phyloP scores from a whole-genome alignment of 2,329 filamentous ascomycete species.

The Nannizziopsis barbatae region DNA sequence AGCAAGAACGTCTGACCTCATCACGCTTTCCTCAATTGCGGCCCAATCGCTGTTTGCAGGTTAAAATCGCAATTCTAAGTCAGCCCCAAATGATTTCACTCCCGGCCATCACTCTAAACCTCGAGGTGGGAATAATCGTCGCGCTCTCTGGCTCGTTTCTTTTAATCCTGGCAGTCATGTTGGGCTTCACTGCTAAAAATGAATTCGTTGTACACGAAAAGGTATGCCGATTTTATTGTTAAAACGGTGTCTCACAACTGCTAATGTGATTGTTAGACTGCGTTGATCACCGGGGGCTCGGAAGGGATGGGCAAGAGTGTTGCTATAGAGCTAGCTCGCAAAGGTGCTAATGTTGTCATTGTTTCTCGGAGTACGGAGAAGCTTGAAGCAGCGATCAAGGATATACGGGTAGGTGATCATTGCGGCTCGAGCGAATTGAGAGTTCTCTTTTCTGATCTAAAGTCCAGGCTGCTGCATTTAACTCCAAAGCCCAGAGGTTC shows the following conservation, averaged over 20 bases:
- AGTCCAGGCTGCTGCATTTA: constrained; percentile 51
- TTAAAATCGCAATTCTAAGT: neutral
- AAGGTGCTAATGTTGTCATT: constrained; percentile 78
- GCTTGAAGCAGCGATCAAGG: constrained; percentile 57
- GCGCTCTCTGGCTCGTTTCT: constrained; percentile 21
- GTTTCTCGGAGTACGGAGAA: constrained; percentile 67
- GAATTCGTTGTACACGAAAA: constrained; percentile 76
- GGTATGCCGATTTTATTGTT: constrained; percentile 40
- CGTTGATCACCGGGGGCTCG: constrained; percentile 81
- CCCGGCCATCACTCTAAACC: constrained; percentile 6
- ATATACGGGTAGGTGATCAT: constrained; percentile 47
- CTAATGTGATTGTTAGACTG: constrained; percentile 48
- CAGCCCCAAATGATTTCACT: neutral
- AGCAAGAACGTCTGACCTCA: neutral
- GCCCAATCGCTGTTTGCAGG: neutral
- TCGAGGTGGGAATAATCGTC: constrained; percentile 14
- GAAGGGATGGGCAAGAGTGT: constrained; percentile 79
- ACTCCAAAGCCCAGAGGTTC: constrained; percentile 62
- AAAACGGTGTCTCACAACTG: constrained; percentile 8
- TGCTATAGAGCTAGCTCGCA: constrained; percentile 61
- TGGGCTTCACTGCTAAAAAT: constrained; percentile 45
- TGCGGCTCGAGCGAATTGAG: neutral
- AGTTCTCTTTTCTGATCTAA: constrained; percentile 10
- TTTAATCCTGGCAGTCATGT: constrained; percentile 30
- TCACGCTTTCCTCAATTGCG: neutral